Evolutionary conservation across 139 green algal species (phyloP).

Genomic region (Limnomonas spitsbergensis): DNA sequence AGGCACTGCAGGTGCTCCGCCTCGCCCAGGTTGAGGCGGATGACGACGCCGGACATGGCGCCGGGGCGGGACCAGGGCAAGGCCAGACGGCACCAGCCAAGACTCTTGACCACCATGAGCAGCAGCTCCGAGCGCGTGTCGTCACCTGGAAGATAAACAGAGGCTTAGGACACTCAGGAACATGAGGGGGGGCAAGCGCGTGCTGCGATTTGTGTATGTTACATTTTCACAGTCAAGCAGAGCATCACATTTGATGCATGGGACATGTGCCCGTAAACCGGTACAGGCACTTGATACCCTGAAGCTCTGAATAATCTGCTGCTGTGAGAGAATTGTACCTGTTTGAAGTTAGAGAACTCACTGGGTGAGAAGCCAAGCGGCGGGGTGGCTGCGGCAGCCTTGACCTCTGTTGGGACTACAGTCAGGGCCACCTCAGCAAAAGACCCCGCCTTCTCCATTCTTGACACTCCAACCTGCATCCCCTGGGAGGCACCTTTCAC

Average conservation of each 20-base stretch:
- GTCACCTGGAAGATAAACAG: neutral
- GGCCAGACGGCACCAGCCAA: neutral
- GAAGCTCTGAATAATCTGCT: too few relatives aligned
- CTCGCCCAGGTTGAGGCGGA: neutral
- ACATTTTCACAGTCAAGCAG: neutral
- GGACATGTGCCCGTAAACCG: too few relatives aligned
- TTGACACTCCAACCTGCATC: neutral
- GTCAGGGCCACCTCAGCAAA: neutral
- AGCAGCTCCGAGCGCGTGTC: neutral
- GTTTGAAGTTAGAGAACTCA: too few relatives aligned
- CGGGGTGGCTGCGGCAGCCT: too few relatives aligned
- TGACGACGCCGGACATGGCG: neutral
- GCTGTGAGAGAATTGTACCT: too few relatives aligned
- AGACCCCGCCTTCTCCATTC: neutral
- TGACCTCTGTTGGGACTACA: too few relatives aligned
- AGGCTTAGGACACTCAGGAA: neutral
- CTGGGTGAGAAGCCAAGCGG: too few relatives aligned
- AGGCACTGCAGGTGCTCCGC: conserved; percentile 13
- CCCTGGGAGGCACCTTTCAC: neutral
- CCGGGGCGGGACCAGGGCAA: conserved; percentile 4
- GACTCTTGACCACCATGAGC: neutral
- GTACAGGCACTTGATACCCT: neutral
- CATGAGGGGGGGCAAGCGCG: neutral
- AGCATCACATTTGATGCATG: too few relatives aligned
- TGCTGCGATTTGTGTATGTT: neutral